Percentiles rank a stretch among this genome's conserved stretches.
These are phyloP conservation scores for Talaromyces sp. DNA, from an alignment of 2,329 filamentous ascomycete species.

Conservation along the genomic window DNA sequence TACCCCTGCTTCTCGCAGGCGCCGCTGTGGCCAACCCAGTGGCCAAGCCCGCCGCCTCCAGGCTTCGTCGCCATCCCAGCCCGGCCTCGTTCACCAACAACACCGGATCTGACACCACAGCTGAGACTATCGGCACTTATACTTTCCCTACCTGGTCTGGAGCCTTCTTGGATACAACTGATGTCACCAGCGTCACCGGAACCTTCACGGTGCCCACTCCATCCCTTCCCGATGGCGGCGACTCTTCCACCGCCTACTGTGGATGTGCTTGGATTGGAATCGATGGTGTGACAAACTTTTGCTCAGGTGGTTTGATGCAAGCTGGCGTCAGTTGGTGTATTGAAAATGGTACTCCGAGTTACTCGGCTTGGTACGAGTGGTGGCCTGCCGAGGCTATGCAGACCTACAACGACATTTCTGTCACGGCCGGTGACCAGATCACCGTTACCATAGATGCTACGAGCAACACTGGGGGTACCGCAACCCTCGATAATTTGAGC, in stretches of 20 bases:
- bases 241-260: constrained; percentile 42
- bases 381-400: constrained; percentile 3
- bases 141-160: constrained; percentile 7
- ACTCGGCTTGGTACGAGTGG: constrained; percentile 7
- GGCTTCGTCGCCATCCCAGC: background rate
- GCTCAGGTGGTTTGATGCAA: constrained; percentile 7
- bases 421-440: constrained; percentile 5
- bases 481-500: background rate
- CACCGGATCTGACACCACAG: background rate
- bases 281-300: constrained; percentile 28
- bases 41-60: background rate
- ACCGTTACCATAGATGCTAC: constrained; percentile 3
- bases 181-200: constrained; percentile 1
- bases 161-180: background rate
- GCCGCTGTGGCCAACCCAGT: background rate
- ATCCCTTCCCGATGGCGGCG: background rate
- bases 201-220: constrained; percentile 5
- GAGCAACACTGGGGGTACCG: background rate
- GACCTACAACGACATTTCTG: constrained; percentile 2
- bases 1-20: constrained; percentile 4
- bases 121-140: background rate
- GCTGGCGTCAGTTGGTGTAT: constrained; percentile 9
- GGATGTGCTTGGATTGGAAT: constrained; percentile 57
- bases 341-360: background rate
- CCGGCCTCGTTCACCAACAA: background rate